Evolutionary conservation across 306 rosid species (phyloP), one percentile per base, ranked within the genome.

Genomic region (Casuarina glauca): DNA sequence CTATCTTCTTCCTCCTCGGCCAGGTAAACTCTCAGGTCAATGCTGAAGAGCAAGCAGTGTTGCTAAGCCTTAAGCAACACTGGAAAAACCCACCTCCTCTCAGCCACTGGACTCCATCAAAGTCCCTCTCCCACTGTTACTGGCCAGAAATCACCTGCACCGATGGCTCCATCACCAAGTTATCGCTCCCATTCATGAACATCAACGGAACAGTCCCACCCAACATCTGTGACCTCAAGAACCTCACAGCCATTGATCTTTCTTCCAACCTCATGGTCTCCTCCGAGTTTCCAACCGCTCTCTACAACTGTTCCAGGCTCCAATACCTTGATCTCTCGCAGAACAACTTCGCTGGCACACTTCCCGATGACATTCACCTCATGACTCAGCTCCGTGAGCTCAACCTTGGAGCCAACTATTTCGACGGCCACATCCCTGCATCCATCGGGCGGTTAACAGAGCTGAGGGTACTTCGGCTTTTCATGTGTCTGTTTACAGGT

Each of bases 161-260:
- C 6, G 12, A 17, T 26, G 74, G 70, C 60, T 87, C 90, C 1
- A 82, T 93, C 85, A 89, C 91, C 19, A 35, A 52, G 32, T 51
- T 91, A 3, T 0, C 8, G 12, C 53, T 91, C 7, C 0, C 1
- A 10, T 19, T 58, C 58, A 5, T 4, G 6, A 75, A 68, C 67
- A 77, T 93, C 67, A 20, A 0, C 6, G 74, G 63, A 38, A 68
- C 82, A 8, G 53, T 93, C 19, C 98, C 98, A 8, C 7, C 86
- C 74, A 88, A 89, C 87, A 55, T 93, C 32, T 93, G 91, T 80
- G 89, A 89, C 58, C 91, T 93, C 72, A 81, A 45, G 50, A 91
- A 89, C 20, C 94, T 93, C 74, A 80, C 86, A 49, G 50, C 19
- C 42, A 78, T 93, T 73, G 70, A 87, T 68, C 82, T 88, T 77